Percentiles rank a stretch among this genome's conserved stretches.
Evolutionary conservation across 768 basidiomycete genomes (phyloP).

Genomic region (Nevesoporus exiguus): DNA sequence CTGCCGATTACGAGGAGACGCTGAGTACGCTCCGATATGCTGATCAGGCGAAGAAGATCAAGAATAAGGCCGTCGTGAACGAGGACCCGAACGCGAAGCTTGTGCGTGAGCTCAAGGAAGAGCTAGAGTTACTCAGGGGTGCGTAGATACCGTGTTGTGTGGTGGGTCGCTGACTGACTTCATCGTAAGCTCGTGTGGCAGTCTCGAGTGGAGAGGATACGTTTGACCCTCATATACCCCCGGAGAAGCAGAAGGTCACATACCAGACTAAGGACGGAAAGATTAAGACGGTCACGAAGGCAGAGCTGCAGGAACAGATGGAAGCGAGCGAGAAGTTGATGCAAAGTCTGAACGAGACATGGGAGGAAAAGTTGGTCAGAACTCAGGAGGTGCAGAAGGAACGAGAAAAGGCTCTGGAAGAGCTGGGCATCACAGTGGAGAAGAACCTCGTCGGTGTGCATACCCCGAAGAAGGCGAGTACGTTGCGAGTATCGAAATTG

Average conservation of each 20-base stretch:
- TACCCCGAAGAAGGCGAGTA: slow-evolving; percentile 84
- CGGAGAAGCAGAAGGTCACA: slow-evolving; percentile 92
- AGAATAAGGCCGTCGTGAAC: slow-evolving; percentile 98
- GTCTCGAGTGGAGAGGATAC: slow-evolving; percentile 65
- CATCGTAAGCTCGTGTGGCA: slow-evolving; percentile 65
- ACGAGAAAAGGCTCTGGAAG: slow-evolving; percentile 95
- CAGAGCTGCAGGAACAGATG: slow-evolving; percentile 96
- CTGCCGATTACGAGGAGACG: slow-evolving; percentile 98
- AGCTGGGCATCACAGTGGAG: slow-evolving; percentile 96
- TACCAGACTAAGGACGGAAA: slow-evolving; percentile 92
- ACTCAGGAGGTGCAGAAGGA: slow-evolving; percentile 96
- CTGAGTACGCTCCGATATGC: slow-evolving; percentile 96
- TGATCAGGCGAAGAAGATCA: slow-evolving; percentile 99
- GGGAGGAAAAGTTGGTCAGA: slow-evolving; percentile 90
- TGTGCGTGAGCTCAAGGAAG: slow-evolving; percentile 98
- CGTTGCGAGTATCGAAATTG: slow-evolving; percentile 1
- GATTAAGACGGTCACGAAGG: slow-evolving; percentile 94
- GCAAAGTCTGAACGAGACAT: slow-evolving; percentile 90
- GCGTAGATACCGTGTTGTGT: slow-evolving; percentile 17
- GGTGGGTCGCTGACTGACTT: slow-evolving; percentile 7
- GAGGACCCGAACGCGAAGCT: slow-evolving; percentile 99
- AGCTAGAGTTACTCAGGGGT: slow-evolving; percentile 89
- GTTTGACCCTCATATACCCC: slow-evolving; percentile 86
- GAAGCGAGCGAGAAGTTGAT: slow-evolving; percentile 93
- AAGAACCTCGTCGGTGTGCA: slow-evolving; percentile 96